Conservation (phyloP, 768 basidiomycete species). For the Peribolospora kevripleyi region DNA sequence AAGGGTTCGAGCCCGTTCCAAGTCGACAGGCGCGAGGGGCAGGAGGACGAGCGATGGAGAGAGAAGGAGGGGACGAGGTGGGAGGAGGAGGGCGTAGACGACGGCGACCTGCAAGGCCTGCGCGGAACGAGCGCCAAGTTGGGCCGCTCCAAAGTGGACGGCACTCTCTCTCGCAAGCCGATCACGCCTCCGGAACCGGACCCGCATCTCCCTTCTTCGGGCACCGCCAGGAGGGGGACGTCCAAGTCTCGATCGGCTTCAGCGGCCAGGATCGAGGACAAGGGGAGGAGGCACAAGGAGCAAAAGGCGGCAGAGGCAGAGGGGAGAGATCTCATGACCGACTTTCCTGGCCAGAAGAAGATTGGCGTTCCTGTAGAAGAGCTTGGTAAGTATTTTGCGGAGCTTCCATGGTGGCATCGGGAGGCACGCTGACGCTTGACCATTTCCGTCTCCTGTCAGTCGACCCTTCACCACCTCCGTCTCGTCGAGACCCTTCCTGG, state of each 20-base stretch:
- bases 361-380: background rate
- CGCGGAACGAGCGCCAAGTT: no score
- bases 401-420: background rate
- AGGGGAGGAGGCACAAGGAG: background rate
- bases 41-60: background rate
- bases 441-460: background rate
- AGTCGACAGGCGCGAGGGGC: no score
- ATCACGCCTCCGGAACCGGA: no score
- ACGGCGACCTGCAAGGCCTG: no score
- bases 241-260: no score
- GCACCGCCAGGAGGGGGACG: no score
- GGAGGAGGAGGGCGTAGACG: no score
- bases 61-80: background rate
- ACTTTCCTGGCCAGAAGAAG: background rate
- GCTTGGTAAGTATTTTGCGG: background rate
- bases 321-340: background rate
- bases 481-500: background rate
- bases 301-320: no score
- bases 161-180: no score
- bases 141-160: no score
- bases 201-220: no score
- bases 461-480: background rate
- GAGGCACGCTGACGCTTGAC: background rate
- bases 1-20: no score
- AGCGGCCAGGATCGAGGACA: background rate